Evolutionary conservation across 208 protist species (phyloP), one percentile per base, ranked within the genome.

Genomic region (Zelonia costaricensis): DNA sequence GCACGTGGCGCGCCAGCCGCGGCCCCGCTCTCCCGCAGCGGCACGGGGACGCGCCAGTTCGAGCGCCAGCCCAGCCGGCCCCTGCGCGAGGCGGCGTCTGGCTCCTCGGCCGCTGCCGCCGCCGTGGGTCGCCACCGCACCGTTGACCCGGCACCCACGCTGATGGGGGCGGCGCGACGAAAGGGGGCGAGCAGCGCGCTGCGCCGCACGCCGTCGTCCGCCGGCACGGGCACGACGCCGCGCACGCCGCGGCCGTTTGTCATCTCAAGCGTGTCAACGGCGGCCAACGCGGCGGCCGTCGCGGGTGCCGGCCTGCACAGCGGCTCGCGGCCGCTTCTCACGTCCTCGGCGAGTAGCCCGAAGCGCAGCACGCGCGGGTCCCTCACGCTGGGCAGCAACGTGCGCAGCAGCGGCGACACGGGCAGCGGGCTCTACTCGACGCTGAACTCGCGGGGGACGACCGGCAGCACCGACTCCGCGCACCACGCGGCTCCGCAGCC

Each of bases 131-230:
- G n/a, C n/a, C 25, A 52, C 18, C 40, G 49, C 13, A 39, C 10
- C 4, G 66, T 73, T 12, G 66, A 73, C 39, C 66, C 66, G 22
- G 58, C 66, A 7, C 66, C 66, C n/a, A 43, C 66, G 18, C 39
- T 73, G 18, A 58, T 60, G 36, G 66, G 51, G 16, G 53, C 47
- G 13, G 33, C 40, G 18, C 47, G 58, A 6, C 57, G 58, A 1
- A 72, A 55, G 10, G 25, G 25, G 18, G 13, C 44, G 0, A 31
- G 25, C 1, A 38, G 33, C 7, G 8, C 49, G 23, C 66, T 61
- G 43, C 66, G 31, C 43, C 66, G 51, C 30, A 62, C 58, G 4
- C 58, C 58, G 0, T 73, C 58, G 0, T 23, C 58, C 18, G 39
- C 58, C 3, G 51, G 49, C 25, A 53, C 38, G 8, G n/a, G 39